Base-by-base conservation (phyloP, 2,329 filamentous ascomycete genomes). In the Phyllosticta capitalensis region DNA sequence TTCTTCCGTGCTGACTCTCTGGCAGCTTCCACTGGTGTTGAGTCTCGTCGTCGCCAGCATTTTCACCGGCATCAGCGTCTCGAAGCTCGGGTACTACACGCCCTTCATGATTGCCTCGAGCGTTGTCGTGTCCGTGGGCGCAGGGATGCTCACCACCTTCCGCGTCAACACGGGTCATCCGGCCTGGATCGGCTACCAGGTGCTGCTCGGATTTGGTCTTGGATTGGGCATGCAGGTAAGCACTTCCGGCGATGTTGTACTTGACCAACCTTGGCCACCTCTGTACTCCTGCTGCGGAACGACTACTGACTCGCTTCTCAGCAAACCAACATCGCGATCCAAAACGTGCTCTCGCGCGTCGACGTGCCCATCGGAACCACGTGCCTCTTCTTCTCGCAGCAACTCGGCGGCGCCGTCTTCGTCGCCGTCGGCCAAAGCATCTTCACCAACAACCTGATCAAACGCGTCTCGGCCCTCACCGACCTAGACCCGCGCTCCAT, bases 401-500 rank as follows among this genome's bases (percentile, higher is more conserved):
- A 74, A 0, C 72, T 79, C 12, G 77, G 77, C 45, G 77, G 77
- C 21, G 75, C 76, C 17, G 68, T 80, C 28, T 78, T 79, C 68
- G 74, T 79, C 63, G 75, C 74, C 19, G 76, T 79, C 20, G 77
- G 69, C 21, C 77, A 80, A 63, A 79, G 78, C 65, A 74, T 79
- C 60, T 79, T 79, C 69, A 75, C 74, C 52, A 79, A 79, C 67
- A 68, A 73, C 58, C 74, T 80, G 5, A 71, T 79, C 62, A 69
- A 70, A 60, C 74, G 76, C 61, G 65, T 76, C 20, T 28, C 20
- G 4, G 9, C 4, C 1, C 50, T 60, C 9, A 50, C 54, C 9
- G 7, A 45, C 26, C 9, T 60, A 14, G 33, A 50, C n/a, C 58
- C 58, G n/a, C 76, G 77, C 0, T 73, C 71, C 24, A 65, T 81